Conservation (phyloP, 306 rosid species). For the Ormosia semicastrata region DNA sequence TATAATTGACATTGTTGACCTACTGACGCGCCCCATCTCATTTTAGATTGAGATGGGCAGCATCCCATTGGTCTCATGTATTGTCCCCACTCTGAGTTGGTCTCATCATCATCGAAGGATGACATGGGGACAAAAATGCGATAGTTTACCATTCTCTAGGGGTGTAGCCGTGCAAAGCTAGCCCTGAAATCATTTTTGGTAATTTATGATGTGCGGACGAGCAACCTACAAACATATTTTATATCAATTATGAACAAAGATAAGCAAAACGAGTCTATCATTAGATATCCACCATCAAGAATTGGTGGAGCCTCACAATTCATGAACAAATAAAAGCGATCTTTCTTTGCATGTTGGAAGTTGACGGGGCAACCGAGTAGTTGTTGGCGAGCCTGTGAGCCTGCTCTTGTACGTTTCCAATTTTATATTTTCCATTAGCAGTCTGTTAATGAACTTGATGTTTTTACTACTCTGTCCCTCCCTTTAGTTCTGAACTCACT, state of each 20-base stretch:
- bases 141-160: constrained; percentile 34
- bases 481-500: background rate
- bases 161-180: constrained; percentile 31
- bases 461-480: constrained; percentile 27
- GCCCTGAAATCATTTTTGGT: background rate
- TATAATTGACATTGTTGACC: constrained; percentile 19
- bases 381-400: constrained; percentile 39
- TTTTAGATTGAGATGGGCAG: background rate
- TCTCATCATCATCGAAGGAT: constrained; percentile 17
- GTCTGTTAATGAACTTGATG: background rate
- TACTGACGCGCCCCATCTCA: background rate
- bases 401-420: constrained; percentile 26
- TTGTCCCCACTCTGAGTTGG: constrained; percentile 25
- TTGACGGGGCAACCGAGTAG: constrained; percentile 54
- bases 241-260: background rate
- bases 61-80: background rate
- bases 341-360: constrained; percentile 41
- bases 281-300: constrained; percentile 13
- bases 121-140: background rate
- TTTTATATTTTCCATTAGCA: background rate
- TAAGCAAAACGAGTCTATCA: background rate
- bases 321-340: constrained; percentile 29
- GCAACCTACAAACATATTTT: constrained; percentile 31
- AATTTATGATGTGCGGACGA: constrained; percentile 17
- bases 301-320: constrained; percentile 57